Conservation (phyloP, 768 basidiomycete genomes). For the Daedalea quercina region DNA sequence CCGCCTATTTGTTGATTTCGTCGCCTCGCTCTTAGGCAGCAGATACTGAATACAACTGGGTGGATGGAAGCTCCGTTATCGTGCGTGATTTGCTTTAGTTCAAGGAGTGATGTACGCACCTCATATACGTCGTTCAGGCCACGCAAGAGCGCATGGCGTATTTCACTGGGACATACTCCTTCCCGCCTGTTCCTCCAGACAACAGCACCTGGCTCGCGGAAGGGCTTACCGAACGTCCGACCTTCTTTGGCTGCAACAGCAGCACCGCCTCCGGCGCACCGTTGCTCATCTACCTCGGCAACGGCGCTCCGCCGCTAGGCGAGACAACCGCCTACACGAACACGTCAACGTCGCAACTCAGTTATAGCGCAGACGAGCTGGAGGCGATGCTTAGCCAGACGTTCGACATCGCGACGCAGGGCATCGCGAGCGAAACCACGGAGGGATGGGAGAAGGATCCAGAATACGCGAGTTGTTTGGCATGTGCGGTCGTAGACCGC, state of each 20-base stretch:
- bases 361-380: slow-evolving; percentile 30
- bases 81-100: slow-evolving; percentile 13
- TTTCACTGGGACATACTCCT: slow-evolving; percentile 23
- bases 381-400: slow-evolving; percentile 41
- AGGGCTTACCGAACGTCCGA: slow-evolving; percentile 61
- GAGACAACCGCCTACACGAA: slow-evolving; percentile 35
- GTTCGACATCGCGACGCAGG: slow-evolving; percentile 37
- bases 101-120: slow-evolving; percentile 21
- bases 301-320: slow-evolving; percentile 38
- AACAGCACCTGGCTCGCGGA: slow-evolving; percentile 45
- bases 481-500: slow-evolving; percentile 55
- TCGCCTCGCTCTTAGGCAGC: slow-evolving; percentile 31
- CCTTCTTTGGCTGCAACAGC: slow-evolving; percentile 72
- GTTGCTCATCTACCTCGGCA: slow-evolving; percentile 53
- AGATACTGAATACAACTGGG: slow-evolving; percentile 50
- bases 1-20: too few species aligned
- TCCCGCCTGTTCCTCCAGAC: slow-evolving; percentile 57
- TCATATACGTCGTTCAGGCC: slow-evolving; percentile 39
- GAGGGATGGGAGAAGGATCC: slow-evolving; percentile 31
- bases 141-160: slow-evolving; percentile 38
- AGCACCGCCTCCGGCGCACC: slow-evolving; percentile 35
- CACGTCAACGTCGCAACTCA: slow-evolving; percentile 31
- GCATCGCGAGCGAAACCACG: slow-evolving; percentile 23
- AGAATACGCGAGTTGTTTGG: slow-evolving; percentile 58
- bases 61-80: slow-evolving; percentile 45